Percentiles rank a stretch among this genome's conserved stretches.
Conservation (phyloP, 2,329 filamentous ascomycete species). For the Fusarium praegraminearum region DNA sequence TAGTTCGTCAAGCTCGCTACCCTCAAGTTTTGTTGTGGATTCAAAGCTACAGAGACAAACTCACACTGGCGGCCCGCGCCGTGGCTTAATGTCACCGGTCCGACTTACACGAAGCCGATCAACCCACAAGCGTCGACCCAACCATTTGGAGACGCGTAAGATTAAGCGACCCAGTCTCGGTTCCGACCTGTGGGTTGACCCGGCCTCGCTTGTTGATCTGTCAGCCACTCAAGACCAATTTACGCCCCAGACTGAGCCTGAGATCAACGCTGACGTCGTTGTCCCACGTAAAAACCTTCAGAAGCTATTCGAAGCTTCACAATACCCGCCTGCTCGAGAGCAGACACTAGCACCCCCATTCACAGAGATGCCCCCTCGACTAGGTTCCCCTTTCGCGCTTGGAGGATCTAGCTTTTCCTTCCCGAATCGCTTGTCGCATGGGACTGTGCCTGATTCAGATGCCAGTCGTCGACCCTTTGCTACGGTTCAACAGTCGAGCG, state of each 20-base stretch:
- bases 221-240: slow-evolving; percentile 47
- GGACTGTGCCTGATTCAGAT: slow-evolving; percentile 59
- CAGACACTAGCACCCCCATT: slow-evolving; percentile 48
- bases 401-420: slow-evolving; percentile 68
- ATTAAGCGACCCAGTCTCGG: slow-evolving; percentile 66
- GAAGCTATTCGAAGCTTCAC: slow-evolving; percentile 54
- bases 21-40: slow-evolving; percentile 52
- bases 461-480: slow-evolving; percentile 65
- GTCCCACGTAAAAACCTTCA: slow-evolving; percentile 59
- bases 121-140: slow-evolving; percentile 67
- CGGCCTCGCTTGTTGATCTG: slow-evolving; percentile 48
- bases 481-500: slow-evolving; percentile 64
- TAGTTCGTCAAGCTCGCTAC: slow-evolving; percentile 66
- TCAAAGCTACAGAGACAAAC: slow-evolving; percentile 57
- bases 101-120: slow-evolving; percentile 63
- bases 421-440: slow-evolving; percentile 67
- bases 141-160: slow-evolving; percentile 62
- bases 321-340: slow-evolving; percentile 33
- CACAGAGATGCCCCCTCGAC: slow-evolving; percentile 58
- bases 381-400: slow-evolving; percentile 70
- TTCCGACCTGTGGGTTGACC: slow-evolving; percentile 66
- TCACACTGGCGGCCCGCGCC: slow-evolving; percentile 63
- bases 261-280: slow-evolving; percentile 51
- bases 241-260: slow-evolving; percentile 47
- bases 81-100: slow-evolving; percentile 65